Evolutionary conservation across 2,329 filamentous ascomycete species (phyloP).

Genomic region (Pseudonectria foliicola): DNA sequence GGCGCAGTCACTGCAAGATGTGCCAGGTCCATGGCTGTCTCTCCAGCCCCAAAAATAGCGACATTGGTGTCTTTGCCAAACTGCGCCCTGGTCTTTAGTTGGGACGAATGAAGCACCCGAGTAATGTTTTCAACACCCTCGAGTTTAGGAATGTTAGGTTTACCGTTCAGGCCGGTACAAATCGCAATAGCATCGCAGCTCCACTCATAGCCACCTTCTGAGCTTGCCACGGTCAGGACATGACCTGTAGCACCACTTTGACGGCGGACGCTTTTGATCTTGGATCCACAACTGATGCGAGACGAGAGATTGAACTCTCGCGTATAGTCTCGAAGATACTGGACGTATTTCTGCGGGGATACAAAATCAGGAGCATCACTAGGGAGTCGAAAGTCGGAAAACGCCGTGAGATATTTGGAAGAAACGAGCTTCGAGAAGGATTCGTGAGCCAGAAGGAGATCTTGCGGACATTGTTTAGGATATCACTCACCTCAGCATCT

Average conservation of each 20-base stretch:
- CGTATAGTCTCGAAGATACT: constrained; percentile 37
- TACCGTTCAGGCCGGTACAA: constrained; percentile 38
- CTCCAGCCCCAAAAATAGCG: constrained; percentile 36
- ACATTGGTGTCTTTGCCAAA: constrained; percentile 34
- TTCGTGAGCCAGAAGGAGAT: not conserved
- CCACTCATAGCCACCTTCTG: constrained; percentile 15
- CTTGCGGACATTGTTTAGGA: not conserved
- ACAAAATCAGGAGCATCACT: constrained; percentile 38
- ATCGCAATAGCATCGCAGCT: constrained; percentile 39
- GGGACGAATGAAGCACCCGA: constrained; percentile 35
- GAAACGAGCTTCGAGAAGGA: constrained; percentile 33
- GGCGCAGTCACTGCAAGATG: constrained; percentile 37
- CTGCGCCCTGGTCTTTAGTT: constrained; percentile 34
- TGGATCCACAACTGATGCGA: constrained; percentile 28
- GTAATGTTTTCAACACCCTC: constrained; percentile 31
- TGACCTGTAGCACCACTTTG: constrained; percentile 5
- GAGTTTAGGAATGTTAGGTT: constrained; percentile 32
- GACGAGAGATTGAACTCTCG: constrained; percentile 30
- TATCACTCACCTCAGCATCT: constrained; percentile 33
- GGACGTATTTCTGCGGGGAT: constrained; percentile 31
- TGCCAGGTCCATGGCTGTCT: constrained; percentile 39
- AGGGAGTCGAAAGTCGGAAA: constrained; percentile 41
- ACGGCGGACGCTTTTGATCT: constrained; percentile 23
- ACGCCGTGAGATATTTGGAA: constrained; percentile 42
- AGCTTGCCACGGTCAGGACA: constrained; percentile 7